phyloP scores from a whole-genome alignment of 169 alveolate species.

The Plasmodium billcollinsi region DNA sequence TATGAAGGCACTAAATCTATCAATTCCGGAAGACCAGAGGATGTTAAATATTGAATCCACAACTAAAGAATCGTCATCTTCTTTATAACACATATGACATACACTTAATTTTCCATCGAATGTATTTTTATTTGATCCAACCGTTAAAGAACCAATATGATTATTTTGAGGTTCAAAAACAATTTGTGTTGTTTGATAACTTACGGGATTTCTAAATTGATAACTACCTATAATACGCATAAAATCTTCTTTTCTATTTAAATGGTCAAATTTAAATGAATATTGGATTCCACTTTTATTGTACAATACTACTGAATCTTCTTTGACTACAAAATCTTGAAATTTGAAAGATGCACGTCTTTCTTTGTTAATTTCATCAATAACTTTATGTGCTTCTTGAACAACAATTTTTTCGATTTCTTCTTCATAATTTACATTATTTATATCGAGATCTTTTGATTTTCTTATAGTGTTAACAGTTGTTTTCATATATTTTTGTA shows the following conservation, averaged over 20 bases:
- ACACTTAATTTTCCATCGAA: conserved; percentile 44
- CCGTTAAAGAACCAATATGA: conserved; percentile 35
- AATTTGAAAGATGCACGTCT: conserved; percentile 29
- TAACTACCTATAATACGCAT: not conserved
- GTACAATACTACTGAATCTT: conserved; percentile 19
- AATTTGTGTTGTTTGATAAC: conserved; percentile 26
- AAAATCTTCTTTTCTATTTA: conserved; percentile 21
- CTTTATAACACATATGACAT: conserved; percentile 28
- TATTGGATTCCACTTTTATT: conserved; percentile 26
- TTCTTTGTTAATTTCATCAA: conserved; percentile 59
- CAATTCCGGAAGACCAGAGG: conserved; percentile 70
- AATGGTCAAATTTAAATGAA: conserved; percentile 39
- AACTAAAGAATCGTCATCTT: conserved; percentile 50
- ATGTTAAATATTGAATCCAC: conserved; percentile 42
- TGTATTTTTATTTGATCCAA: conserved; percentile 8
- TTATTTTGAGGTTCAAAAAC: conserved; percentile 40
- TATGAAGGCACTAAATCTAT: conserved; percentile 36
- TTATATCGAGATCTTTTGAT: not conserved
- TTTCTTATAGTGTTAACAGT: conserved; percentile 25
- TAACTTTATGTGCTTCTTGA: conserved; percentile 38
- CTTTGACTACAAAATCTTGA: conserved; percentile 24
- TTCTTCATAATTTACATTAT: conserved; percentile 32
- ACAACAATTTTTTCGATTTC: conserved; percentile 48
- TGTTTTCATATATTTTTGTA: conserved; percentile 30
- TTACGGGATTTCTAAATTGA: conserved; percentile 32